Evolutionary conservation across 768 basidiomycete genomes (phyloP), one percentile per base, ranked within the genome.

Genomic region (Panellus pusillus): DNA sequence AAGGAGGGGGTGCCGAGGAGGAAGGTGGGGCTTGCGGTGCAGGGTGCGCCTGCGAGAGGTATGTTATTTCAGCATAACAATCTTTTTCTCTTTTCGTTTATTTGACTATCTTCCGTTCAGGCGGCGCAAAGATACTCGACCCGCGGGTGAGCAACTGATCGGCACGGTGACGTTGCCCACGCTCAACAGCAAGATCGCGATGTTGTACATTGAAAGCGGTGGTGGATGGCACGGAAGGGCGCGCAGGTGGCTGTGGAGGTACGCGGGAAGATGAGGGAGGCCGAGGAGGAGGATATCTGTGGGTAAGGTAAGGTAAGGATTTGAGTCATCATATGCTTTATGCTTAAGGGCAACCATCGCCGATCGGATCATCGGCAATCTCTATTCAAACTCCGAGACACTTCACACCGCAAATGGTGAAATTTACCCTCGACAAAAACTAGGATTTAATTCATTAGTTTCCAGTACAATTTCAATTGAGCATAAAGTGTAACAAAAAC

Each of bases 131-230:
- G 61, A 84, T 96, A 19, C 81, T 84, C 60, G 73, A 77, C 6
- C 79, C 0, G 73, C 76, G 13, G 75, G 76, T 14, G 67, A 72
- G 11, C 80, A 89, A 50, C 71, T 73, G 35, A 76, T 94, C 32
- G 89, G 91, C 32, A 66, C 71, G 13, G 81, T 98, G 42, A 99
- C 95, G 0, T 98, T 93, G 0, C 96, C 95, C 0, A 88, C 92
- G 1, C 75, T 93, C 3, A 83, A 82, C 1, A 86, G 88, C 68
- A 98, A 99, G 70, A 92, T 98, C 61, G 93, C 95, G 1, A 98
- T 98, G 96, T 96, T 86, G 0, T 98, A 98, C 63, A 79, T 98
- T 43, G 67, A 76, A 58, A 79, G 75, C 18, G 93, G 93, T 13
- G 31, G 31, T 32, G 31, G 31, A 0, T 84, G 78, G 71, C 91